A percentile compares a stretch with the other conserved stretches of the same genome.
Conservation (phyloP, 176 grass and related monocot species). For the Aegilops longissima region DNA sequence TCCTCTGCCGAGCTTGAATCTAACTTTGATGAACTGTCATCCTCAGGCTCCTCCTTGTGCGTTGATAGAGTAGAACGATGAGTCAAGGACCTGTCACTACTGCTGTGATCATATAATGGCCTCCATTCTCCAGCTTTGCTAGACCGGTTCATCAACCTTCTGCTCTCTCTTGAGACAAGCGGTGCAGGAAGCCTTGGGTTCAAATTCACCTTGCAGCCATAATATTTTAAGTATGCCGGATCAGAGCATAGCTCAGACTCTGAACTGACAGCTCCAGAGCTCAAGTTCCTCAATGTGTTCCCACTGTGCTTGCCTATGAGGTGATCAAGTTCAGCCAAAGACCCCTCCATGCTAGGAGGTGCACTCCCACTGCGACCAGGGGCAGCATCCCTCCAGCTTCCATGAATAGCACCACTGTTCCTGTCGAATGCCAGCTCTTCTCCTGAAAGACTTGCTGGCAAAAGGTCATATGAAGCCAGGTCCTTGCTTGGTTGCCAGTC, state of each 20-base stretch:
- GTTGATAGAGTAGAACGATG: slow-evolving; percentile 58
- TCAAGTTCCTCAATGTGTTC: slow-evolving; percentile 40
- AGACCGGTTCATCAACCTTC: slow-evolving; percentile 50
- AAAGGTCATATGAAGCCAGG: slow-evolving; percentile 35
- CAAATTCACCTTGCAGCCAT: slow-evolving; percentile 73
- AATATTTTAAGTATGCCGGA: slow-evolving; percentile 62
- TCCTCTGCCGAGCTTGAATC: slow-evolving; percentile 45
- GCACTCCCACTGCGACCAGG: slow-evolving; percentile 80
- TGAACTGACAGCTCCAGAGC: slow-evolving; percentile 34
- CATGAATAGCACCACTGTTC: slow-evolving; percentile 38
- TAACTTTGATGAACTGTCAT: slow-evolving; percentile 57
- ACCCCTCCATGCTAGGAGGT: slow-evolving; percentile 91
- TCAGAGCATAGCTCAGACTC: slow-evolving; percentile 54
- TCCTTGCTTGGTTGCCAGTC: slow-evolving; percentile 56
- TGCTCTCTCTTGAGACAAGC: slow-evolving; percentile 60
- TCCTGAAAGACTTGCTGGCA: slow-evolving; percentile 39
- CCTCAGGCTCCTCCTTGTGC: slow-evolving; percentile 89
- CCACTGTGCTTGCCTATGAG: slow-evolving; percentile 42
- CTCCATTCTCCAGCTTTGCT: slow-evolving; percentile 37
- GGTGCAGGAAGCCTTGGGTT: slow-evolving; percentile 84
- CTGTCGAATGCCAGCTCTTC: slow-evolving; percentile 50
- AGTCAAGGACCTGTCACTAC: slow-evolving; percentile 40
- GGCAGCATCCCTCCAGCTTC: slow-evolving; percentile 40
- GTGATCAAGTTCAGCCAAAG: slow-evolving; percentile 56
- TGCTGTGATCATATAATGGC: slow-evolving; percentile 36